Percentiles rank a stretch among this genome's conserved stretches.
phyloP scores from a whole-genome alignment of 495 filamentous ascomycete species.

The Jackrogersella minutella region DNA sequence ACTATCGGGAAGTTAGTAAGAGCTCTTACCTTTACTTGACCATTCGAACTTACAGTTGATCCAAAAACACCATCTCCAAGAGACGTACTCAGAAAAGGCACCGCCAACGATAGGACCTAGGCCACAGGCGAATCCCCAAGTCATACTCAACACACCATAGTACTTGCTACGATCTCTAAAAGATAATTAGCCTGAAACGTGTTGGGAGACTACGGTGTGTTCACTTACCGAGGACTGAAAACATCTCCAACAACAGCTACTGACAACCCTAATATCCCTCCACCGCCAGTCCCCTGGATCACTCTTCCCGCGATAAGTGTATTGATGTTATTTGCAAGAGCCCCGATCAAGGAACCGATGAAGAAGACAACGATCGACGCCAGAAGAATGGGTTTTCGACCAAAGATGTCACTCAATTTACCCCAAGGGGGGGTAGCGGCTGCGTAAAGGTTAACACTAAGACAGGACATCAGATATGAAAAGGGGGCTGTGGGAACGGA shows the following conservation, averaged over 20 bases:
- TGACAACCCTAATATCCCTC: constrained; percentile 82
- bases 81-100: too few species aligned
- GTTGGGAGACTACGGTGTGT: too few species aligned
- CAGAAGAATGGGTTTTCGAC: constrained; percentile 81
- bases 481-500: too few species aligned
- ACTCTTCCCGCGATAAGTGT: constrained; percentile 80
- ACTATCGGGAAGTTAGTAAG: too few species aligned
- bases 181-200: too few species aligned
- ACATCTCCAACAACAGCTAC: too few species aligned
- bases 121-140: constrained; percentile 62
- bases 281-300: constrained; percentile 85
- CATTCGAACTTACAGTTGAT: constrained; percentile 65
- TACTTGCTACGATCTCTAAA: constrained; percentile 62
- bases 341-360: constrained; percentile 76
- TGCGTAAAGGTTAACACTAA: too few species aligned
- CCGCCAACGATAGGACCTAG: constrained; percentile 71
- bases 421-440: constrained; percentile 75
- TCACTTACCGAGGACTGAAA: too few species aligned
- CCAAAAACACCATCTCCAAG: constrained; percentile 79
- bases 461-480: too few species aligned
- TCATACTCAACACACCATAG: constrained; percentile 57
- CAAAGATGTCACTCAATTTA: constrained; percentile 87
- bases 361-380: constrained; percentile 78
- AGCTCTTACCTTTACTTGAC: too few species aligned
- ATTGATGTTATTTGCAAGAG: constrained; percentile 68